Base-by-base conservation (phyloP, 331 rosid genomes). In the Malus hybrid region DNA sequence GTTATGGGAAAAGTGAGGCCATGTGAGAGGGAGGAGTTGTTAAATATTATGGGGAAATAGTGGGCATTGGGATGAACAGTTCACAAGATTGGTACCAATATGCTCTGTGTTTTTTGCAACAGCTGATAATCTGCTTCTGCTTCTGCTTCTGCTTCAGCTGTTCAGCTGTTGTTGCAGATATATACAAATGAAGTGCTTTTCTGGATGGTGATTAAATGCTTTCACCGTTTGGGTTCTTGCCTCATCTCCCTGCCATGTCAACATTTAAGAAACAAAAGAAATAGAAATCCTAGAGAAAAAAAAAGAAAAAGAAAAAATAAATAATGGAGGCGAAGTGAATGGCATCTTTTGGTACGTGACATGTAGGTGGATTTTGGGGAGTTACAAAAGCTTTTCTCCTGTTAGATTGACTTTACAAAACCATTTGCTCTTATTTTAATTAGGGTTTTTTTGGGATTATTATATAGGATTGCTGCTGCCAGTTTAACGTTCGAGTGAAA, bases 291-390 rank as follows among this genome's bases (percentile, higher is more conserved):
- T 4, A 48, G 54, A 5, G 10, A 31, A 0, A 5, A 4, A 32
- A 32, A 32, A 46, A 65, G 36, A 57, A 46, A 34, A 60, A 46
- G 46, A 71, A 56, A 69, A 33, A 9, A 24, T 6, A 4, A 29
- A 7, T 4, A 32, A 29, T 12, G 15, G 63, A 6, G 28, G 34
- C 7, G 57, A 52, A 6, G 36, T 28, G 81, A 73, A 77, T 80
- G 70, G 83, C 88, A 90, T 86, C 89, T 86, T 48, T 87, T 70
- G 66, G 75, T 65, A 76, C n/a, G 24, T 32, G 89, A 88, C 91
- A 83, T 16, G 22, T 60, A 82, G 79, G 73, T 78, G 76, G 54
- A 68, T 90, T 80, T 78, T 55, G 61, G 74, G 67, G 12, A 28
- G 59, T 67, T 74, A 44, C 29, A 65, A 74, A 74, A 28, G 22